Conservation (phyloP, 2,329 filamentous ascomycete species). For the Sphaerulina musiva region DNA sequence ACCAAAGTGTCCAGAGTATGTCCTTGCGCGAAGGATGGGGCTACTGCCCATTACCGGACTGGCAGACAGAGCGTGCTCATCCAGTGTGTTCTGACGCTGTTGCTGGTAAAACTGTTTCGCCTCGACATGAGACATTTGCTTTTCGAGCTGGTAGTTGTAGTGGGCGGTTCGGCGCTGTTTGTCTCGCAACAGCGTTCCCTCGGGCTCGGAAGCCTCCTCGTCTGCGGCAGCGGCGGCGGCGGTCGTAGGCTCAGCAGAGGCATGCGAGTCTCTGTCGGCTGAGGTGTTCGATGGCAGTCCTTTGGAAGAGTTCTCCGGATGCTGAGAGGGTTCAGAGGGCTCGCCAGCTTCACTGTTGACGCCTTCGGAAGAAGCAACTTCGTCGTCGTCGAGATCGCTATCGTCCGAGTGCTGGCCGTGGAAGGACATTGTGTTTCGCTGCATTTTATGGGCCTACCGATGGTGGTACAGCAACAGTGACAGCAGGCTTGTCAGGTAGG, state of each 20-base stretch:
- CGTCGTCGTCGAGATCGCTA: slow-evolving; percentile 17
- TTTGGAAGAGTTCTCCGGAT: slow-evolving; percentile 3
- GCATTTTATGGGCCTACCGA: slow-evolving; percentile 20
- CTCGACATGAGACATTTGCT: slow-evolving; percentile 88
- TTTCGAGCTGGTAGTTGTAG: slow-evolving; percentile 89
- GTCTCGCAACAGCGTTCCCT: slow-evolving; percentile 43
- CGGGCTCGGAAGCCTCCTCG: slow-evolving; percentile 16
- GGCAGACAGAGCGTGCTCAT: slow-evolving; percentile 31
- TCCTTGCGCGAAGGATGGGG: slow-evolving; percentile 41
- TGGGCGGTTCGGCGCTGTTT: slow-evolving; percentile 68
- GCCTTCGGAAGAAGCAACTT: slow-evolving; percentile 17
- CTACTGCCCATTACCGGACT: slow-evolving; percentile 23
- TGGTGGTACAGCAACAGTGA: not conserved
- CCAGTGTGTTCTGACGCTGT: slow-evolving; percentile 60
- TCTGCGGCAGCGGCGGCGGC: slow-evolving; percentile 13
- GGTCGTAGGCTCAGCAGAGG: slow-evolving; percentile 10
- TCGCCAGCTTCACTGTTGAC: slow-evolving; percentile 21
- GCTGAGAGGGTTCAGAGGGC: not conserved
- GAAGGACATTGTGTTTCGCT: slow-evolving; percentile 26
- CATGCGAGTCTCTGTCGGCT: not conserved
- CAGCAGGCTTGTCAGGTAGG: not conserved
- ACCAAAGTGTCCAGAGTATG: slow-evolving; percentile 38
- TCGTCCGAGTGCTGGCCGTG: slow-evolving; percentile 25
- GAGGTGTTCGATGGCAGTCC: not conserved
- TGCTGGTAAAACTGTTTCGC: slow-evolving; percentile 94